Evolutionary conservation across 495 filamentous ascomycete species (phyloP).

Genomic region (Neurospora intermedia): DNA sequence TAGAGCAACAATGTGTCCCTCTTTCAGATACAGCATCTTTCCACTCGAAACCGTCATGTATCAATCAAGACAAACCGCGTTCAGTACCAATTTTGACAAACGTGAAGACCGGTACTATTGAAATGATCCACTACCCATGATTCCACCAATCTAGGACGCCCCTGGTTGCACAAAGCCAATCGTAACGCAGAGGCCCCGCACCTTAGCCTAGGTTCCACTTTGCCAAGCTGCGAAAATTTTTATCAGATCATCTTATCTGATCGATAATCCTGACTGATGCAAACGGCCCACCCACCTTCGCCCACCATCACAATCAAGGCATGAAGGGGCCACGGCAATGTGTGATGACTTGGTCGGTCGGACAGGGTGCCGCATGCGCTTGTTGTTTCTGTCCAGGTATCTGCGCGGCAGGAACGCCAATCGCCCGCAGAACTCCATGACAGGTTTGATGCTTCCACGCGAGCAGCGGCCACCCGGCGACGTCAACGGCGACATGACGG

Average conservation of each 20-base stretch:
- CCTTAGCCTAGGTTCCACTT: neutral
- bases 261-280: constrained; percentile 1
- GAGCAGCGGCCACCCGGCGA: neutral
- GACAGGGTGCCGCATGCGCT: neutral
- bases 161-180: neutral
- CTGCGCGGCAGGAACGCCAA: neutral
- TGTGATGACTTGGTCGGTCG: neutral
- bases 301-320: neutral
- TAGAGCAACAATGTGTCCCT: neutral
- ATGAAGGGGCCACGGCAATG: no score
- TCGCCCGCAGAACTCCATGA: neutral
- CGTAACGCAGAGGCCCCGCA: neutral
- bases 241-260: constrained; percentile 13
- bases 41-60: neutral
- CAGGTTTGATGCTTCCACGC: neutral
- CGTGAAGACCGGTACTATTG: neutral
- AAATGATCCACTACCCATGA: neutral
- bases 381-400: neutral
- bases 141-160: neutral
- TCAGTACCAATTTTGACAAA: neutral
- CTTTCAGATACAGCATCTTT: neutral
- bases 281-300: neutral
- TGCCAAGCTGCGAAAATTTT: constrained; percentile 5
- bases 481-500: neutral
- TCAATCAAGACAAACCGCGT: neutral